Base-by-base conservation (phyloP, 495 filamentous ascomycete genomes). In the Lophiostoma macrostomum region DNA sequence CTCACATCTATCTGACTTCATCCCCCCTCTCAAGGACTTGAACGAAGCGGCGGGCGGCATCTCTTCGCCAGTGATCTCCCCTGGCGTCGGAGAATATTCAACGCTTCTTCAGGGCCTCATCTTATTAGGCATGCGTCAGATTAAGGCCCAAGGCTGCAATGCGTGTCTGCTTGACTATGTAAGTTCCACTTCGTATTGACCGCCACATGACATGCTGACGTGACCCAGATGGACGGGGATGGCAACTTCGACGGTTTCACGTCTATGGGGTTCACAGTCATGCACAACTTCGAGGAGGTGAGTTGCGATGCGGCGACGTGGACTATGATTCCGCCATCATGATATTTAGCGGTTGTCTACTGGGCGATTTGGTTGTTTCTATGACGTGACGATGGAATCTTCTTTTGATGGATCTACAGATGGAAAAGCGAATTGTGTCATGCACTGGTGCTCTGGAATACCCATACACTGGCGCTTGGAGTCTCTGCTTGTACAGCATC, bases 241-340 rank as follows among this genome's bases (percentile, higher is more conserved):
- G 84, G 84, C 38, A 79, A 81, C 41, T 78, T 81, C 50, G 88
- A 90, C 59, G 80, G 80, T 48, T 67, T 93, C 34, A 74, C 79
- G 18, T 81, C 80, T 0, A 86, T 93, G 80, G 87, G 88, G 5
- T 91, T 90, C 52, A 82, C 75, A 35, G 79, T 84, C 41, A 69
- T 90, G 52, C 81, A 90, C 68, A 83, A 71, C 40, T 93, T 86
- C 60, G 88, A 93, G 65, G 87, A 93, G 69, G 78, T 90, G 40
- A 84, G 80, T 38, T 90, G 86, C 69, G 81, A 86, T 44, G 83
- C 84, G 19, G 81, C 84, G 29, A 85, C 78, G 22, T 84, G 80
- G 79, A 78, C 75, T 5, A 78, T 80, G 74, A 71, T 81, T 53
- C 74, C 78, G 16, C 66, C 71, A 4, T 64, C 69, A 10, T 69